Evolutionary conservation across 139 green algal genomes (phyloP), one percentile per base, ranked within the genome.

Genomic region (Mesotaenium endlicherianum): DNA sequence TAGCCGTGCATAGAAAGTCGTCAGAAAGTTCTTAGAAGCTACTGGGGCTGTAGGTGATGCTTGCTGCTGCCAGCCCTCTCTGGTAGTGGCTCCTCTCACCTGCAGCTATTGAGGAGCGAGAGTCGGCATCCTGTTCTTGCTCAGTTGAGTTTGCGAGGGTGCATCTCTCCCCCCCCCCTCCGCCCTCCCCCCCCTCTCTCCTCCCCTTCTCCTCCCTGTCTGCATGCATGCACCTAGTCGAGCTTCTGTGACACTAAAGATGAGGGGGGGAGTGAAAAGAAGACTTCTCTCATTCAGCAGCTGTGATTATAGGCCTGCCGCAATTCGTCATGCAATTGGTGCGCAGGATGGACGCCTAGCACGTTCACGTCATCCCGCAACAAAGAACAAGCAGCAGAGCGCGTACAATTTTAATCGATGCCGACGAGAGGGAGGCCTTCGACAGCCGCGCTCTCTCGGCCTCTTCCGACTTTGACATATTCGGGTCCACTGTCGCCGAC

Each of bases 381-480:
- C 59, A 42, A 5, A 31, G 44, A 84, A 83, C 67, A n/a, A n/a
- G n/a, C 5, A 84, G 55, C 94, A 96, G 75, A 76, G 34, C 42
- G 89, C 97, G 40, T 91, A 95, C 68, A 93, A 97, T 69, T 98
- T 95, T 72, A n/a, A 86, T 98, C 77, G 95, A 98, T 71, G 93
- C 96, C n/a, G 95, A 98, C 78, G n/a, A n/a, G n/a, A n/a, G 95
- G 69, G 90, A 93, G 74, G 94, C 96, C 85, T 8, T 50, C 16
- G 20, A 67, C 36, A 36, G 26, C 40, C 55, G 17, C 30, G 42
- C 50, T 43, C 70, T 91, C 40, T 40, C 47, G 70, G 58, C 88
- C 17, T 36, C 38, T 17, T 4, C 38, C 8, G 83, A 83, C 0
- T 89, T 83, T 60, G 88, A 91, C 78, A 88, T 84, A 11, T 91